Conservation (phyloP, 1,284 basidiomycete species). For the Naganishia albida region DNA sequence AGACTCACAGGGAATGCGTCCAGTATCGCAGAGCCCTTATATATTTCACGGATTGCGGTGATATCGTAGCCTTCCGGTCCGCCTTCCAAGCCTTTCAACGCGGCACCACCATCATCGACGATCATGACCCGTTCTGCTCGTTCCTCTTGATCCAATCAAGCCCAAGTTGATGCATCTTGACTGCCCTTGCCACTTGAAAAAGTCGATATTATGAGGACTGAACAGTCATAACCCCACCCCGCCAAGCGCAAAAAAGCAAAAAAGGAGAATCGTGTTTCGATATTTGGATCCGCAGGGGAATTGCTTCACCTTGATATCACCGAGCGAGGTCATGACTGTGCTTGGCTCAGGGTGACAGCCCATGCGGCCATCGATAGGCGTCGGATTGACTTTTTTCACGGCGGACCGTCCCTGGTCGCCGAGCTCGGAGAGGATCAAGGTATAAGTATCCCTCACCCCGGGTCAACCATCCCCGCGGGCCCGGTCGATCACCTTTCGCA, state of each 20-base stretch:
- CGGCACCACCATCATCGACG: background rate
- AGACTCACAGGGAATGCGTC: background rate
- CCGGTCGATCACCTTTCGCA: background rate
- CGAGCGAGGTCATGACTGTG: conserved; percentile 24
- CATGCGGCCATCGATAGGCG: too few species aligned
- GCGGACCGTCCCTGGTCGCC: background rate
- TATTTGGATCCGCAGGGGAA: background rate
- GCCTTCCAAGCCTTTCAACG: background rate
- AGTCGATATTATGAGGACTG: background rate
- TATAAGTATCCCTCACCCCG: background rate
- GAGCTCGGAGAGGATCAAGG: background rate
- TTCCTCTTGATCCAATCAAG: background rate
- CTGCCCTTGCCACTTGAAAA: too few species aligned
- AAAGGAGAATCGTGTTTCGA: background rate
- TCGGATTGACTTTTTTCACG: background rate
- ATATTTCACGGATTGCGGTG: too few species aligned
- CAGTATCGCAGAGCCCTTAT: too few species aligned
- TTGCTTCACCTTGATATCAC: too few species aligned
- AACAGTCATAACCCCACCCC: background rate
- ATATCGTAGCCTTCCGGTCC: too few species aligned
- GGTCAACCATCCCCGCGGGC: too few species aligned
- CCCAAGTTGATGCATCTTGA: too few species aligned
- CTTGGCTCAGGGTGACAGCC: conserved; percentile 6
- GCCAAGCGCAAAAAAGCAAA: too few species aligned
- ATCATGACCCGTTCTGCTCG: background rate